Percentiles rank a stretch among this genome's conserved stretches.
Conservation (phyloP, 495 filamentous ascomycete species). For the Aspergillus homomorphus region DNA sequence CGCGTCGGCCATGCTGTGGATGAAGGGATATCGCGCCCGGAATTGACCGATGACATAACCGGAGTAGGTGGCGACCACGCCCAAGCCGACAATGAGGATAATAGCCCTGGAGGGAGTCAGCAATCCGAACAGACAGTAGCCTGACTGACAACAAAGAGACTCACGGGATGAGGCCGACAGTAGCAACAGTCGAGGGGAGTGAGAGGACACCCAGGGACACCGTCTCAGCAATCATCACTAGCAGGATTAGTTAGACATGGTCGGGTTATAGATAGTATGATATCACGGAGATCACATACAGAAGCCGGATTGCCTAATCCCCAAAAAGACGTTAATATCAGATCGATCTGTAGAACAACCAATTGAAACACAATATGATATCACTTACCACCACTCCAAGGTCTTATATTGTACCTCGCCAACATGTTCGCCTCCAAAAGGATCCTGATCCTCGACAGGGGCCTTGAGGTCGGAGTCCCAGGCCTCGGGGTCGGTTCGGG, state of each 20-base stretch:
- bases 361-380: too few species aligned
- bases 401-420: constrained; percentile 6
- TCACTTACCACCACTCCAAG: constrained; percentile 4
- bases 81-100: constrained; percentile 2
- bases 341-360: too few species aligned
- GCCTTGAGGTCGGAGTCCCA: constrained; percentile 4
- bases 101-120: not conserved
- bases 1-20: constrained; percentile 73
- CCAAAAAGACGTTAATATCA: not conserved
- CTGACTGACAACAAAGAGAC: not conserved
- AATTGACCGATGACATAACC: constrained; percentile 35
- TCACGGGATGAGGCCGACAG: not conserved
- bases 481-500: not conserved
- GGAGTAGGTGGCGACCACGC: constrained; percentile 50
- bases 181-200: not conserved
- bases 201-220: constrained; percentile 2
- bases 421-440: not conserved
- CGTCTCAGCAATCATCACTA: constrained; percentile 3
- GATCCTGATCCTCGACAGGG: not conserved
- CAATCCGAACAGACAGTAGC: too few species aligned
- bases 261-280: not conserved
- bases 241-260: not conserved
- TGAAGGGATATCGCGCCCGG: constrained; percentile 38
- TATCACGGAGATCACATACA: not conserved
- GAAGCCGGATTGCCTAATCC: constrained; percentile 2